These are phyloP conservation scores for Fraxinus xanthoxyloides DNA, from an alignment of 305 asterid genomes.

Conservation along the genomic window DNA sequence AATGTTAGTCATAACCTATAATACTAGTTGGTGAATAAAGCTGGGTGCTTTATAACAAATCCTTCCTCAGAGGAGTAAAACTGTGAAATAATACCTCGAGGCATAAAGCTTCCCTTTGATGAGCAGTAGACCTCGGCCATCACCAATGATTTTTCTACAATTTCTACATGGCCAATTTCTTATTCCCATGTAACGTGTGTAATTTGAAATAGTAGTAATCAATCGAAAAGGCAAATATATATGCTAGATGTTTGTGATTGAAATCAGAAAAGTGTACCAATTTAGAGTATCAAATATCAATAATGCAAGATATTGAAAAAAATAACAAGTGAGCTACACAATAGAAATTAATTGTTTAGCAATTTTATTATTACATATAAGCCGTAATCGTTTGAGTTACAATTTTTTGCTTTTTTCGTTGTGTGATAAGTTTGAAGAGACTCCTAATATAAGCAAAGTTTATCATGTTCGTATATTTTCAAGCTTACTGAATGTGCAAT, in stretches of 20 bases:
- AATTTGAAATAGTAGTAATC: neutral
- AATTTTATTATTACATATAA: too few species aligned
- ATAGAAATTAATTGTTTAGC: neutral
- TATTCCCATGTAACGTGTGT: neutral
- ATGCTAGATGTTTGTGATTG: neutral
- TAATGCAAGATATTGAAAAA: neutral
- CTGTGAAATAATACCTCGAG: neutral
- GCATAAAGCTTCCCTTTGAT: neutral
- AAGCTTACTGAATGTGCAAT: neutral
- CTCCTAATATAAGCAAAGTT: neutral
- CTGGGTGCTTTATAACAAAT: neutral
- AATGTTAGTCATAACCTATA: neutral
- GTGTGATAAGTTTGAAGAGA: neutral
- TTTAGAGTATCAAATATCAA: neutral
- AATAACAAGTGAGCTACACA: neutral
- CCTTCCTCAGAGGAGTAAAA: neutral
- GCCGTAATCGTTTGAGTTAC: neutral
- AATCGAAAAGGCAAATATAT: neutral
- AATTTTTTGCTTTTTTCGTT: neutral
- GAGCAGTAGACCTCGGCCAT: neutral
- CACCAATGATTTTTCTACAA: too few species aligned
- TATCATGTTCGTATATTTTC: too few species aligned
- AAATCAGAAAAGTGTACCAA: neutral
- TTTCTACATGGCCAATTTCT: neutral
- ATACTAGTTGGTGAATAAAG: neutral